Evolutionary conservation across 2,329 filamentous ascomycete genomes (phyloP).

Genomic region (Aspergillus spinulosporus): DNA sequence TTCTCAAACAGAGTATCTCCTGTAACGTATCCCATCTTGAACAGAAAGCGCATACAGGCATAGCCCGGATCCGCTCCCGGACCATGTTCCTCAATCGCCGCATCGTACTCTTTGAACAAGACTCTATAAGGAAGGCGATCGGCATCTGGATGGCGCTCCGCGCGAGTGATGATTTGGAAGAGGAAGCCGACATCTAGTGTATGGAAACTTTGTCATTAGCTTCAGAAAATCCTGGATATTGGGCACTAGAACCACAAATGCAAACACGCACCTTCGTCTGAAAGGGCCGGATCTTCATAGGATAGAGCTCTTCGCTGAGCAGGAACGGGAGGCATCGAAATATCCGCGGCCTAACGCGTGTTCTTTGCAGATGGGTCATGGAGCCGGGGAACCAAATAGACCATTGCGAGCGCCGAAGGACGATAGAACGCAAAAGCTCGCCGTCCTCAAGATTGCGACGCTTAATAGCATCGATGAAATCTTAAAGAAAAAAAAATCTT

Average conservation of each 20-base stretch:
- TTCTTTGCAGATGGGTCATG: conserved; percentile 46
- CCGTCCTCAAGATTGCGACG: conserved; percentile 9
- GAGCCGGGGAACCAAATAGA: conserved; percentile 40
- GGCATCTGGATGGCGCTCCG: conserved; percentile 65
- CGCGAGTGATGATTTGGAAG: conserved; percentile 72
- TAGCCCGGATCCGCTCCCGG: conserved; percentile 72
- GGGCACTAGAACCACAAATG: neutral
- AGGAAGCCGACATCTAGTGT: conserved; percentile 72
- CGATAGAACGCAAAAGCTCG: conserved; percentile 8
- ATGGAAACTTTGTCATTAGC: conserved; percentile 4
- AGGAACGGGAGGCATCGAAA: conserved; percentile 53
- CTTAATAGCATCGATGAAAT: conserved; percentile 12
- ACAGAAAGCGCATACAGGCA: conserved; percentile 74
- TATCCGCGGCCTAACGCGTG: conserved; percentile 48
- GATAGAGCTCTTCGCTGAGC: conserved; percentile 43
- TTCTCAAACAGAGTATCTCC: conserved; percentile 65
- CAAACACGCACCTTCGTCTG: conserved; percentile 57
- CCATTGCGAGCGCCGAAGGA: conserved; percentile 38
- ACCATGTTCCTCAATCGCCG: conserved; percentile 68
- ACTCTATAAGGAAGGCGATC: conserved; percentile 71
- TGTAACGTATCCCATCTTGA: conserved; percentile 66
- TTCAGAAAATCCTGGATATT: neutral
- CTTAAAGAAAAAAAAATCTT: conserved; percentile 4
- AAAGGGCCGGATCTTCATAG: conserved; percentile 51
- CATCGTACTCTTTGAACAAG: conserved; percentile 78